These are phyloP conservation scores for Pyrenophora seminiperda DNA, from an alignment of 2,329 filamentous ascomycete genomes.

Conservation along the genomic window DNA sequence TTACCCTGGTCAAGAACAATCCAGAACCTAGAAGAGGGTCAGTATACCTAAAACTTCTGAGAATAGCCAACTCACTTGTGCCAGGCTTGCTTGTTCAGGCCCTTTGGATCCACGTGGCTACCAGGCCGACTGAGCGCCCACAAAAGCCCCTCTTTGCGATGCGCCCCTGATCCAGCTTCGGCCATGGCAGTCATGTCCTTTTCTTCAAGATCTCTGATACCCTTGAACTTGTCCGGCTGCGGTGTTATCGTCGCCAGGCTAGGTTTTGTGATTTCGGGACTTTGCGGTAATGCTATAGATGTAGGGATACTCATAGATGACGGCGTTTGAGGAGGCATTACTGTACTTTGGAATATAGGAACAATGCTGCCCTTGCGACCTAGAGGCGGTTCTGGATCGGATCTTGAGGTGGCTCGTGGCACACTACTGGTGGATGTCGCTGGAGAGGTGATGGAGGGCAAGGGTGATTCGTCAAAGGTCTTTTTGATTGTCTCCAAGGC, in stretches of 20 bases:
- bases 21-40: slow-evolving; percentile 74
- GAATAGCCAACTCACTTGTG: slow-evolving; percentile 76
- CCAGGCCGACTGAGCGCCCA: slow-evolving; percentile 94
- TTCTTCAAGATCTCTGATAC: slow-evolving; percentile 90
- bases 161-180: slow-evolving; percentile 64
- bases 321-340: slow-evolving; percentile 36
- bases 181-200: slow-evolving; percentile 57
- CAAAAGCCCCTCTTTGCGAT: slow-evolving; percentile 89
- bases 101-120: slow-evolving; percentile 92
- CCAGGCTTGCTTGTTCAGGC: slow-evolving; percentile 96
- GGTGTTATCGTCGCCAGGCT: slow-evolving; percentile 36
- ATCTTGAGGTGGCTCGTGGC: slow-evolving; percentile 27
- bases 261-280: slow-evolving; percentile 35
- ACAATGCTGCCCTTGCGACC: slow-evolving; percentile 42
- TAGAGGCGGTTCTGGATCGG: slow-evolving; percentile 32
- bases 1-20: slow-evolving; percentile 97
- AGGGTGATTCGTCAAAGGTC: slow-evolving; percentile 41
- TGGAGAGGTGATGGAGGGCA: slow-evolving; percentile 27
- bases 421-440: slow-evolving; percentile 32
- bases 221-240: slow-evolving; percentile 73
- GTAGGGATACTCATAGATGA: slow-evolving; percentile 32
- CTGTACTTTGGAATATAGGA: slow-evolving; percentile 43
- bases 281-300: slow-evolving; percentile 34
- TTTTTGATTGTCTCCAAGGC: slow-evolving; percentile 84
- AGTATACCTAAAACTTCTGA: slow-evolving; percentile 19